Evolutionary conservation across 1,284 basidiomycete species (phyloP).

Genomic region (Cutaneotrichosporon sp.): DNA sequence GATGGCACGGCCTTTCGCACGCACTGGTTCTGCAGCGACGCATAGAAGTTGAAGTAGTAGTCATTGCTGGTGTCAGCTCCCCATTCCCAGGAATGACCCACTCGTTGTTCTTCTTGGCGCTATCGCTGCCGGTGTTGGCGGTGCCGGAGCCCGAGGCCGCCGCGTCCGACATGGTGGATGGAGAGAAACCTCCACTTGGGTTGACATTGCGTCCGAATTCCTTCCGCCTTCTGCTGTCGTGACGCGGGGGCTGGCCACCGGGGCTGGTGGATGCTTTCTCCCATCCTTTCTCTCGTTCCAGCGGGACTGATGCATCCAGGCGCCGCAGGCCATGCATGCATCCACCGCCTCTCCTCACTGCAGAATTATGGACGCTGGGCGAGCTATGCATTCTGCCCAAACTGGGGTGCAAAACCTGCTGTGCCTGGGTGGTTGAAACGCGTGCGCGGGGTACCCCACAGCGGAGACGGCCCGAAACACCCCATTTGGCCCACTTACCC

Average conservation of each 20-base stretch:
- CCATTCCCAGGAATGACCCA: not conserved
- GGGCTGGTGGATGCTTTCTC: too few species aligned
- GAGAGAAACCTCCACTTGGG: not conserved
- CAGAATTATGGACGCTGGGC: not conserved
- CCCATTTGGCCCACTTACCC: not conserved
- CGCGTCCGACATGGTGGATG: not conserved
- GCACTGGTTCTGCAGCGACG: conserved; percentile 40
- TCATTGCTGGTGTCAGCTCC: conserved; percentile 28
- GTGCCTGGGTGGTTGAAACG: not conserved
- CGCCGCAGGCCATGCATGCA: too few species aligned
- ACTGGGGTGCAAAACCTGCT: not conserved
- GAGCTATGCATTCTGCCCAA: not conserved
- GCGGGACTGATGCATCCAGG: too few species aligned
- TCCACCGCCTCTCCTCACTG: too few species aligned
- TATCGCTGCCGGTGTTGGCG: not conserved
- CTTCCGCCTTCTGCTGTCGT: not conserved
- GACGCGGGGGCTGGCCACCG: not conserved
- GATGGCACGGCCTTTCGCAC: too few species aligned
- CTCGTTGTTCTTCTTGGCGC: conserved; percentile 9
- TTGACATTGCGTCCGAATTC: not conserved
- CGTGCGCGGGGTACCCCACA: conserved; percentile 1
- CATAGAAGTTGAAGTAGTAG: conserved; percentile 52
- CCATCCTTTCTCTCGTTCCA: not conserved
- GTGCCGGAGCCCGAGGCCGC: not conserved
- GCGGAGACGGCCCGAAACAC: not conserved